Evolutionary conservation across 495 filamentous ascomycete genomes (phyloP), one percentile per base, ranked within the genome.

Genomic region (Neurospora sp.): DNA sequence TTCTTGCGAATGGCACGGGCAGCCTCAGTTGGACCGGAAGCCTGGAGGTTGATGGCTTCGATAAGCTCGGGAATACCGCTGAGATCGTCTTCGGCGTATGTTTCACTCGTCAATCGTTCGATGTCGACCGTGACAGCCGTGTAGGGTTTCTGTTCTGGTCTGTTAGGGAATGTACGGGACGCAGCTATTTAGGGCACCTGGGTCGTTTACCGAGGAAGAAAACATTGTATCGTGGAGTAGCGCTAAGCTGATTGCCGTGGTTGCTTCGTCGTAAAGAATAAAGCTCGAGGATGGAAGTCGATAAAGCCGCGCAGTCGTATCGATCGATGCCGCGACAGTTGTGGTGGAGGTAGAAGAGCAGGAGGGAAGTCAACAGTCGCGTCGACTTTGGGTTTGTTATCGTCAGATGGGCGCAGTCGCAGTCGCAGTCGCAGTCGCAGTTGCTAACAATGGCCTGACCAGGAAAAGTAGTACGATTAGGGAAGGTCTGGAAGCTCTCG

Each of bases 1-100:
- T 99, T 98, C 90, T 98, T 99, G 69, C 96, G 89, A 76, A 98
- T 88, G 28, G 96, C 95, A 80, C 96, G 89, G 74, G 94, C 92
- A 70, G 94, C 94, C 84, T 99, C 96, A 8, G 89, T 89, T 1
- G 96, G 94, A 3, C 96, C 96, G 24, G 91, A 91, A 69, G 88
- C 88, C 82, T 98, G 96, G 70, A 99, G 90, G 73, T 92, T 91
- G 75, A 99, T 90, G 69, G 94, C 93, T 82, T 99, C 96, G 74
- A 98, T 91, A 34, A 99, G 88, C 78, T 98, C 95, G 59, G 94
- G 91, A 71, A 99, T 93, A 17, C 96, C 96, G 75, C 93, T 90
- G 39, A 94, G 86, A 77, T 98, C 96, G 81, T 98, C 91, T 75
- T 95, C 91, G 71, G 95, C 92, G 83, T 93, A 94, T 76, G 91